Conservation (phyloP, 345 rosid species). For the Brassica incana region DNA sequence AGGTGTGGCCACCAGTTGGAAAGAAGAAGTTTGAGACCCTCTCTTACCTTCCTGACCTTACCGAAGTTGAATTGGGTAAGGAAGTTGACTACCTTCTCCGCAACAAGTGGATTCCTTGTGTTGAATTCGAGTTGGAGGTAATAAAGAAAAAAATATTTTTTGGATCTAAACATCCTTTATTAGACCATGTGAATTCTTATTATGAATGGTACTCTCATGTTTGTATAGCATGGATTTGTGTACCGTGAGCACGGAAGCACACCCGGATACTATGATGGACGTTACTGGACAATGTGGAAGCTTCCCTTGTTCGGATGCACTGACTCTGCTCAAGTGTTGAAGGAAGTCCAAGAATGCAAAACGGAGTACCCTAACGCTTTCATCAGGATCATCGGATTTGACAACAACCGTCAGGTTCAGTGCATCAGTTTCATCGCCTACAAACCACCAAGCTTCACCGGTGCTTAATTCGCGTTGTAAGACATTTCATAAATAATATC, state of each 20-base stretch:
- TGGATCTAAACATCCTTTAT: background rate
- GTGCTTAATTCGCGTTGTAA: conserved; percentile 18
- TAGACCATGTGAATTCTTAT: background rate
- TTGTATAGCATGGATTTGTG: conserved; percentile 40
- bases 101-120: conserved; percentile 62
- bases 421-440: conserved; percentile 47
- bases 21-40: conserved; percentile 56
- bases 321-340: conserved; percentile 41
- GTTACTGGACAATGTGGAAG: conserved; percentile 49
- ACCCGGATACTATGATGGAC: conserved; percentile 43
- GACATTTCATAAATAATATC: conserved; percentile 16
- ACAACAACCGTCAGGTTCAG: conserved; percentile 45
- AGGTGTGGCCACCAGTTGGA: conserved; percentile 55
- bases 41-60: conserved; percentile 55
- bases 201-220: background rate
- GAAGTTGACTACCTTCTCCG: conserved; percentile 65
- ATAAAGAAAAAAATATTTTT: too few species aligned
- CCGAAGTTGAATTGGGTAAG: conserved; percentile 21
- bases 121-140: conserved; percentile 63
- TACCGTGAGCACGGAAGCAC: conserved; percentile 42
- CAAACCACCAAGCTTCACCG: conserved; percentile 45
- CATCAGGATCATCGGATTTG: conserved; percentile 44
- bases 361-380: conserved; percentile 38
- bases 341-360: conserved; percentile 43
- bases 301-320: conserved; percentile 46